Evolutionary conservation across 1,139 yeast genomes (phyloP), one percentile per base, ranked within the genome.

Genomic region (Zygoascus hellenicus): DNA sequence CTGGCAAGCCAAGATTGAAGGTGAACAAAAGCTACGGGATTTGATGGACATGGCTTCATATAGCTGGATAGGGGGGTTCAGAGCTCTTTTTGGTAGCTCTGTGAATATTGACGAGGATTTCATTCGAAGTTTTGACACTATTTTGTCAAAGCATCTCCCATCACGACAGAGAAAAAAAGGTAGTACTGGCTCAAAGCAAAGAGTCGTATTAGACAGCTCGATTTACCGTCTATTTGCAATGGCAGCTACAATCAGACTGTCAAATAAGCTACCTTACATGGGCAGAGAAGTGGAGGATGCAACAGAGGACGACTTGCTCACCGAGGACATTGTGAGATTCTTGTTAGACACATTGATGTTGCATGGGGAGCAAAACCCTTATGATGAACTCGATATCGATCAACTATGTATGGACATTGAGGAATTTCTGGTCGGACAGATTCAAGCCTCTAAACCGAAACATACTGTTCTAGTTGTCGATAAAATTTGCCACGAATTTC

Each of bases 51-150:
- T 87, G 13, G 92, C 88, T 53, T 29, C 42, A 7, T 63, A 66
- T 28, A 68, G 70, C 49, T 88, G 96, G 95, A 64, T 90, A 40
- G 90, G 95, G n/a, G 95, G 95, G 0, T 84, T 88, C 54, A 67
- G 68, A 38, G 82, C 90, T 0, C 58, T 86, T 1, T 83, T 87
- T 58, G 65, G 69, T 33, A 54, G 58, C 1, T 49, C 67, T 1
- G 58, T 56, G 9, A 55, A 57, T 0, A 59, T 64, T 5, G 65
- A 73, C 34, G 51, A 54, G 11, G 43, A 59, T 42, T 70, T 85
- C 62, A 68, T 70, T 55, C 50, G 47, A 1, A 56, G 73, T 48
- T 62, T 79, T 61, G 54, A 66, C 46, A 53, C 58, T 31, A 64
- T 71, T 54, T 48, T 69, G 51, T 52, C 60, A 13, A 58, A 57